phyloP scores from a whole-genome alignment of 2,329 filamentous ascomycete genomes.

The Colletotrichum sp. region DNA sequence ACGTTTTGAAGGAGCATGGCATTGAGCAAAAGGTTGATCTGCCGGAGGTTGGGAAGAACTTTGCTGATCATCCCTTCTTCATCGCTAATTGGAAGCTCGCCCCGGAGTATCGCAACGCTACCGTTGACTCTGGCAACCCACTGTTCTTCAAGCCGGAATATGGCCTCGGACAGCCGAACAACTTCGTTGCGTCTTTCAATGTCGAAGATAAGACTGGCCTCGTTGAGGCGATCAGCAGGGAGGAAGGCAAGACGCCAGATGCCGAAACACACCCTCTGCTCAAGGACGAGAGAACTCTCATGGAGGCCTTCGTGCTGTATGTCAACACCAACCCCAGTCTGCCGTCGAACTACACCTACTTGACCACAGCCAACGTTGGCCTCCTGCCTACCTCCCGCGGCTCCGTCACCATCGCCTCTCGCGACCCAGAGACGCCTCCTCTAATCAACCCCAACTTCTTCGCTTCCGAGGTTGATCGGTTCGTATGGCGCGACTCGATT shows the following conservation, averaged over 20 bases:
- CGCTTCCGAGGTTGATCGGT: conserved; percentile 32
- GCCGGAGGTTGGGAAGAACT: conserved; percentile 54
- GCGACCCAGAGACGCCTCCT: conserved; percentile 21
- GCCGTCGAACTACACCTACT: conserved; percentile 22
- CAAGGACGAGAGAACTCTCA: conserved; percentile 25
- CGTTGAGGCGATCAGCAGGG: conserved; percentile 32
- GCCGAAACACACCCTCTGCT: conserved; percentile 36
- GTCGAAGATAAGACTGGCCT: conserved; percentile 31
- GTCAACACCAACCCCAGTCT: conserved; percentile 11
- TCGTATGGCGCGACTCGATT: conserved; percentile 29
- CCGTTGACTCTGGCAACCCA: conserved; percentile 35
- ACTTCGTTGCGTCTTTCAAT: conserved; percentile 38
- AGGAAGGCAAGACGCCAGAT: conserved; percentile 34
- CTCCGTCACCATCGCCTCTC: conserved; percentile 24
- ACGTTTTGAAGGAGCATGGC: conserved; percentile 41
- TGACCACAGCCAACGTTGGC: conserved; percentile 23
- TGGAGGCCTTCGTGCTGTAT: conserved; percentile 27
- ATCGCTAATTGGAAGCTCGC: conserved; percentile 32
- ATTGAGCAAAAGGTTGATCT: conserved; percentile 47
- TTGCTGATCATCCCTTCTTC: conserved; percentile 53
- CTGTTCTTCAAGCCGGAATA: conserved; percentile 39
- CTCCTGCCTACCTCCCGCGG: conserved; percentile 31
- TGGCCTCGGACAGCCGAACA: conserved; percentile 34
- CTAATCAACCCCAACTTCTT: conserved; percentile 34
- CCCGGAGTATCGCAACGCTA: conserved; percentile 32